Conservation (phyloP, 2,329 filamentous ascomycete species). For the Fusarium praegraminearum region DNA sequence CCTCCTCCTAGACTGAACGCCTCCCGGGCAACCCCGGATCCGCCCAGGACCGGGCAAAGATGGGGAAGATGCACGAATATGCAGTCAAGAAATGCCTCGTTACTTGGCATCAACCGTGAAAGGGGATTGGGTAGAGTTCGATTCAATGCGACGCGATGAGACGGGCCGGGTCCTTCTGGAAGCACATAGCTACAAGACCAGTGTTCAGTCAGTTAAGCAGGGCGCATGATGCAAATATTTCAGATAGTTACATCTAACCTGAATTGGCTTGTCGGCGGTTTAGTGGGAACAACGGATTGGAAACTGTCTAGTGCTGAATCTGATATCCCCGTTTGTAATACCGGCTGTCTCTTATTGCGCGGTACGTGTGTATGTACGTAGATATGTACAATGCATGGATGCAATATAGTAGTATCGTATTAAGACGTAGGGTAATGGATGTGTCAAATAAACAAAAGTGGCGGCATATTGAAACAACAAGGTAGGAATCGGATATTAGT, state of each 20-base stretch:
- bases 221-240: constrained; percentile 41
- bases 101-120: constrained; percentile 35
- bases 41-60: constrained; percentile 43
- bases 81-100: constrained; percentile 49
- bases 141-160: constrained; percentile 17
- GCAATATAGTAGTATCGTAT: constrained; percentile 1
- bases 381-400: constrained; percentile 1
- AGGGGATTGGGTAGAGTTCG: constrained; percentile 27
- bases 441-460: constrained; percentile 20
- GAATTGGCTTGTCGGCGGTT: constrained; percentile 35
- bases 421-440: constrained; percentile 22
- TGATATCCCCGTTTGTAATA: constrained; percentile 9
- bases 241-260: constrained; percentile 16
- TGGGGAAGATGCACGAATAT: constrained; percentile 42
- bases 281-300: constrained; percentile 40
- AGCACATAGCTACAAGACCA: background rate
- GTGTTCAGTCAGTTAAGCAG: background rate
- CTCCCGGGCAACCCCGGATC: constrained; percentile 50
- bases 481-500: constrained; percentile 11
- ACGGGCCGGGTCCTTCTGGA: constrained; percentile 26
- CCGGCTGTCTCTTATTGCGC: background rate
- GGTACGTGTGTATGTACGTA: background rate
- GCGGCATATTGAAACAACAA: constrained; percentile 3
- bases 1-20: constrained; percentile 39
- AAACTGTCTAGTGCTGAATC: constrained; percentile 11